These are phyloP conservation scores for Ogataea degrootiae DNA, from an alignment of 805 yeast genomes.

Conservation along the genomic window DNA sequence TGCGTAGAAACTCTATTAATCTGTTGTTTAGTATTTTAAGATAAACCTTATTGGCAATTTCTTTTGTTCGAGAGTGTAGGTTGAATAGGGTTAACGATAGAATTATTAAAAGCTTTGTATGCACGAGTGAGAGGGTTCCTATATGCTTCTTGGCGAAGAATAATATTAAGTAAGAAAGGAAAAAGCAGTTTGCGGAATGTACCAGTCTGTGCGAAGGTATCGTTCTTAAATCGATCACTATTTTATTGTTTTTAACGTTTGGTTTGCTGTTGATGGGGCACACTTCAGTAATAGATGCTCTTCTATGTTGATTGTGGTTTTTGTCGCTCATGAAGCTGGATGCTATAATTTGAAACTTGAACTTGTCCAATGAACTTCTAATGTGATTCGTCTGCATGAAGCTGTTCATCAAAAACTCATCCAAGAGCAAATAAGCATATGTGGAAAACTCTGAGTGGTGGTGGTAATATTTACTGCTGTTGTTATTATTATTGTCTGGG, in stretches of 20 bases:
- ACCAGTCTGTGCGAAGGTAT: constrained; percentile 16
- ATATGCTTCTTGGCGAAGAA: constrained; percentile 10
- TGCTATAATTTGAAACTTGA: constrained; percentile 24
- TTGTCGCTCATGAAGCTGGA: constrained; percentile 18
- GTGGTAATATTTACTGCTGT: background rate
- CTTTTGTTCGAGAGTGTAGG: constrained; percentile 14
- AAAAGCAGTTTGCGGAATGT: constrained; percentile 16
- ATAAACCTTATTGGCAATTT: constrained; percentile 16
- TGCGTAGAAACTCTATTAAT: constrained; percentile 8
- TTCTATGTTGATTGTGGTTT: constrained; percentile 1
- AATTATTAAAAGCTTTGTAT: constrained; percentile 10
- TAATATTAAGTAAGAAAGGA: constrained; percentile 15
- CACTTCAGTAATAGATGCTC: background rate
- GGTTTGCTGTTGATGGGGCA: background rate
- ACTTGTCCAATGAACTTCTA: constrained; percentile 16
- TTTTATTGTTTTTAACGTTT: background rate
- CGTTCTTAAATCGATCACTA: constrained; percentile 7
- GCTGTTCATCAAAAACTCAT: constrained; percentile 3
- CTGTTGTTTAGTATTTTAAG: constrained; percentile 15
- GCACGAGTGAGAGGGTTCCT: background rate
- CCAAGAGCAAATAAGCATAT: background rate
- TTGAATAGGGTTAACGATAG: constrained; percentile 13
- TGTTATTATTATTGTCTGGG: background rate
- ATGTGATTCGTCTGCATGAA: background rate
- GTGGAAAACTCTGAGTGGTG: background rate